Conservation (phyloP, 208 protist species). For the Acanthamoeba lenticulata region DNA sequence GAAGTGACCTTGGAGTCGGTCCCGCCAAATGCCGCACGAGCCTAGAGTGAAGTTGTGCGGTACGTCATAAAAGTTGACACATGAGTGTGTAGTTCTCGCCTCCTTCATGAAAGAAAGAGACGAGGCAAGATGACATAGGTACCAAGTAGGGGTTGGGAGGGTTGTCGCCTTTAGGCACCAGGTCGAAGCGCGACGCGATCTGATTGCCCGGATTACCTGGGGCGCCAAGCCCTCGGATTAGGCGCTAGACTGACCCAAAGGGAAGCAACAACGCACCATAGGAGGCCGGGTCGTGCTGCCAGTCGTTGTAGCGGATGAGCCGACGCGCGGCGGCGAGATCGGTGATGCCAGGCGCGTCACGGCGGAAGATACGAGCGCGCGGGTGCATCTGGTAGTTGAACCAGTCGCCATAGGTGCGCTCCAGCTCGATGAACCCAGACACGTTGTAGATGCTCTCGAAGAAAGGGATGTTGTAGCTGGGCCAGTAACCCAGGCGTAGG, state of each 20-base stretch:
- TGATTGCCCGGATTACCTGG: constrained; percentile 65
- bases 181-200: constrained; percentile 78
- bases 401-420: constrained; percentile 73
- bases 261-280: too few species aligned
- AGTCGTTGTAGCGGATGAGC: constrained; percentile 87
- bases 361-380: constrained; percentile 86
- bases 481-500: constrained; percentile 82
- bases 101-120: too few species aligned
- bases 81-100: too few species aligned
- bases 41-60: too few species aligned
- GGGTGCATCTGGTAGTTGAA: constrained; percentile 82
- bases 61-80: too few species aligned
- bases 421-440: constrained; percentile 77
- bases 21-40: constrained; percentile 73
- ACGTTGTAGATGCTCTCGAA: constrained; percentile 86
- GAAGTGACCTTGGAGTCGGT: constrained; percentile 81
- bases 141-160: background rate
- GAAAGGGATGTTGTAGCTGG: constrained; percentile 91
- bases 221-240: too few species aligned
- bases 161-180: constrained; percentile 42
- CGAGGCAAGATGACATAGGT: too few species aligned
- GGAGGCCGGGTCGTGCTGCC: constrained; percentile 82
- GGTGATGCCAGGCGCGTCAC: constrained; percentile 77
- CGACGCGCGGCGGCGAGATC: constrained; percentile 76
- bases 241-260: too few species aligned